Conservation (phyloP, 192 early-diverging fungal genomes). For the Coemansia sp. region DNA sequence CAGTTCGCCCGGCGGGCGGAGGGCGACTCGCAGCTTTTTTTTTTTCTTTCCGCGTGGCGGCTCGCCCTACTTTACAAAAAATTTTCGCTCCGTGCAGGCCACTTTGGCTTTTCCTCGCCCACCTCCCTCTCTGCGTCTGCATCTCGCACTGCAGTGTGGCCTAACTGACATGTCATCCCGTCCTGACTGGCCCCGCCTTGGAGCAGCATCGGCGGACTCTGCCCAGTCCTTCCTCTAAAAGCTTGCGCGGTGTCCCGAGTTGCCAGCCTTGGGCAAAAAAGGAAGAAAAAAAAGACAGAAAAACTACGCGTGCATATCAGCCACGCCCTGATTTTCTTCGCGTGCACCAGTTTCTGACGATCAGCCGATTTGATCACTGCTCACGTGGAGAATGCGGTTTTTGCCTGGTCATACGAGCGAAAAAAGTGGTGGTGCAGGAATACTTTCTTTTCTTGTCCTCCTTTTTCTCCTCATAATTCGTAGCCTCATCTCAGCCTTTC, state of each 20-base stretch:
- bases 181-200: not conserved
- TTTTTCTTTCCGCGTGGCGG: not conserved
- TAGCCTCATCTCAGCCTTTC: not conserved
- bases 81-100: not conserved
- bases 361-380: not conserved
- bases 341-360: not conserved
- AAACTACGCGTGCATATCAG: not conserved
- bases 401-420: not conserved
- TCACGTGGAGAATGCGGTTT: slow-evolving; percentile 5
- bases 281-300: no score
- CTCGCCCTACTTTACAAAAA: not conserved
- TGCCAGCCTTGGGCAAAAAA: no score
- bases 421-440: not conserved
- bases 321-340: not conserved
- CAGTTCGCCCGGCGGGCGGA: not conserved
- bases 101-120: not conserved
- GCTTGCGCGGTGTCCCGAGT: not conserved
- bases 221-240: not conserved
- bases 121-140: not conserved
- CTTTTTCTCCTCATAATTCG: not conserved
- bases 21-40: not conserved
- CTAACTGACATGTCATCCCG: not conserved
- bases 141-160: not conserved
- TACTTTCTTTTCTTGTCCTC: not conserved
- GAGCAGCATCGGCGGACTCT: not conserved